Percentiles rank a stretch among this genome's conserved stretches.
Conservation (phyloP, 1,284 basidiomycete species). For the Trametes polyzona region DNA sequence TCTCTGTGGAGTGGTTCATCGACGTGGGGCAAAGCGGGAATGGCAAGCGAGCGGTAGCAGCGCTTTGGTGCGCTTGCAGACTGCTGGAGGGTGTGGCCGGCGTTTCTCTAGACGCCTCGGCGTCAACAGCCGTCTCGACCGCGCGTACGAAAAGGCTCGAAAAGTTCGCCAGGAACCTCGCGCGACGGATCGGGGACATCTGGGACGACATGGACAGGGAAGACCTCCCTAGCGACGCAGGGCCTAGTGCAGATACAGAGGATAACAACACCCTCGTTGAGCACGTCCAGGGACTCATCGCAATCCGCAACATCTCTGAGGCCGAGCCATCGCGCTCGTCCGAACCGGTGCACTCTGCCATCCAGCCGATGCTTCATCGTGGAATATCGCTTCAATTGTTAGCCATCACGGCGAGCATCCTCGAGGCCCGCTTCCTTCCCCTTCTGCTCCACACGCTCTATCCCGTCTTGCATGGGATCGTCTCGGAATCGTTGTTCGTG, state of each 20-base stretch:
- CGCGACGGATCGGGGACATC: constrained; percentile 65
- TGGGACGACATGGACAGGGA: constrained; percentile 60
- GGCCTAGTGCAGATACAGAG: constrained; percentile 22
- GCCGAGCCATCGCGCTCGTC: constrained; percentile 38
- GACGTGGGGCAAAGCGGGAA: constrained; percentile 55
- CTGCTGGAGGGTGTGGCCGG: constrained; percentile 73
- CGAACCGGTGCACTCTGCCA: constrained; percentile 29
- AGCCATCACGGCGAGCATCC: constrained; percentile 66
- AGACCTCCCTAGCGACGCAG: constrained; percentile 22
- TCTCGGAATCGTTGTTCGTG: constrained; percentile 69
- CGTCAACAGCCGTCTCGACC: constrained; percentile 24
- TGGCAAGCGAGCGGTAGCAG: constrained; percentile 60
- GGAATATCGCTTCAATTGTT: constrained; percentile 74
- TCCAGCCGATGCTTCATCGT: constrained; percentile 59
- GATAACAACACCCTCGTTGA: constrained; percentile 50
- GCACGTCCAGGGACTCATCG: constrained; percentile 55
- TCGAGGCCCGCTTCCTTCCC: constrained; percentile 67
- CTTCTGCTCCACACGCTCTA: constrained; percentile 84
- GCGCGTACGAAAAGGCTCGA: constrained; percentile 52
- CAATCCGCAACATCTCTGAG: constrained; percentile 42
- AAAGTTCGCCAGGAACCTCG: constrained; percentile 67
- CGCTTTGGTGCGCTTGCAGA: constrained; percentile 82
- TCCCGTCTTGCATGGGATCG: constrained; percentile 80
- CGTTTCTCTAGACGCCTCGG: constrained; percentile 43
- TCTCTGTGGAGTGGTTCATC: constrained; percentile 83